A percentile compares a stretch with the other conserved stretches of the same genome.
phyloP scores from a whole-genome alignment of 192 early-diverging fungal species.

The Helicostylum pulchrum region DNA sequence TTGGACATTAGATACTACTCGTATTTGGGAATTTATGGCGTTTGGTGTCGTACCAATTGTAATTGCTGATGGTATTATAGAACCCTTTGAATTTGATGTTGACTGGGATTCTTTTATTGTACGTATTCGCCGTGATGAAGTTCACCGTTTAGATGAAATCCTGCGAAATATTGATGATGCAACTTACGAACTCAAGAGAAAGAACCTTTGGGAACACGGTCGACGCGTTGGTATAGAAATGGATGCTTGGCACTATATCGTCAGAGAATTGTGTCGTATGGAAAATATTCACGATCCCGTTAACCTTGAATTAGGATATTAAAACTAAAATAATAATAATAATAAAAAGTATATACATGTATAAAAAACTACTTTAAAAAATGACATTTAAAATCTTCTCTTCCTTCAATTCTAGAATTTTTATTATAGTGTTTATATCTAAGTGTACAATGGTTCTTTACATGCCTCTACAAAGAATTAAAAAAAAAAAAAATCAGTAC shows the following conservation, averaged over 20 bases:
- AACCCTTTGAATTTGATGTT: constrained; percentile 48
- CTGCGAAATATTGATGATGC: constrained; percentile 33
- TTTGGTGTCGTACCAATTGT: constrained; percentile 51
- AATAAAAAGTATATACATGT: not conserved
- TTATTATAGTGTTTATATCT: constrained; percentile 4
- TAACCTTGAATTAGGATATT: constrained; percentile 31
- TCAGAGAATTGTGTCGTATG: constrained; percentile 41
- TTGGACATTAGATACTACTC: constrained; percentile 40
- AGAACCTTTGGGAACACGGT: constrained; percentile 39
- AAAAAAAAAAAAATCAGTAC: not conserved
- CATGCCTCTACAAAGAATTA: constrained; percentile 21
- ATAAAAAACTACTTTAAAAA: not conserved
- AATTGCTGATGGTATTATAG: constrained; percentile 48
- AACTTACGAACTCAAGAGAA: constrained; percentile 38
- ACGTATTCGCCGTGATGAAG: constrained; percentile 37
- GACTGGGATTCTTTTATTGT: constrained; percentile 45
- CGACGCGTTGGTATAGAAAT: constrained; percentile 33
- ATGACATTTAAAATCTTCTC: too few species aligned
- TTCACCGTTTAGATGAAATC: constrained; percentile 39
- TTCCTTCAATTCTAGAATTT: not conserved
- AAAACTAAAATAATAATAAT: not conserved
- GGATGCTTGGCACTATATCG: constrained; percentile 49
- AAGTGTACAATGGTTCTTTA: constrained; percentile 10
- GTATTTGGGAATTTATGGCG: constrained; percentile 49
- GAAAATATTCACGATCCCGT: constrained; percentile 18